Base-by-base conservation (phyloP, 495 filamentous ascomycete genomes). In the Penicillium ochrochloron region DNA sequence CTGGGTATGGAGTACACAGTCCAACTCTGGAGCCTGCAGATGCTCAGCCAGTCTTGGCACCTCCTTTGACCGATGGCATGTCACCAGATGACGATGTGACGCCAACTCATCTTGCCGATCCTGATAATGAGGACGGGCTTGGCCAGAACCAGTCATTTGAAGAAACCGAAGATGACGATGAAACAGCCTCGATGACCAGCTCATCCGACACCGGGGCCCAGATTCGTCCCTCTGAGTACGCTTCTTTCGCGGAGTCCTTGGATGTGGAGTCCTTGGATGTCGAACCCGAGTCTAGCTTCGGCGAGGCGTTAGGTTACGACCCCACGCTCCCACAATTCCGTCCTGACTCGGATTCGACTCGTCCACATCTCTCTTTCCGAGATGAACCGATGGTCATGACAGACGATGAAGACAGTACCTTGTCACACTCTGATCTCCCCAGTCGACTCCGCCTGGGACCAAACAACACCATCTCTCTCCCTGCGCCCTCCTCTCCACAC, bases 301-400 rank as follows among this genome's bases (percentile, higher is more conserved):
- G 69, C 0, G 60, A 59, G 33, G 33, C 42, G 1, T 59, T 29
- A 15, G 73, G 80, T 52, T 80, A 82, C 41, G 89, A 92, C 67
- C 90, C 88, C 12, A 92, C 89, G 15, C 81, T 92, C 59, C 90
- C 89, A 11, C 90, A 92, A 66, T 86, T 89, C 72, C 83, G 88
- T 41, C 88, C 87, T 6, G 84, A 87, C 51, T 72, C 73, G 15
- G 70, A 70, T 1, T 44, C 65, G 55, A 14, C 55, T 33, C 46
- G 66, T 25, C 70, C 61, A 7, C 52, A 66, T 42, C 70, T 70
- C 37, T 61, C 60, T 11, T 62, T 67, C 62, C 52, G 33, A 15
- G 62, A 66, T 3, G 57, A 66, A 46, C 55, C 64, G 25, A 39
- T 23, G 41, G 44, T 62, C 17, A 57, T 66, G 35, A 29, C 27